Evolutionary conservation across 2,329 filamentous ascomycete species (phyloP), one percentile per base, ranked within the genome.

Genomic region (Penicillium occitanis): DNA sequence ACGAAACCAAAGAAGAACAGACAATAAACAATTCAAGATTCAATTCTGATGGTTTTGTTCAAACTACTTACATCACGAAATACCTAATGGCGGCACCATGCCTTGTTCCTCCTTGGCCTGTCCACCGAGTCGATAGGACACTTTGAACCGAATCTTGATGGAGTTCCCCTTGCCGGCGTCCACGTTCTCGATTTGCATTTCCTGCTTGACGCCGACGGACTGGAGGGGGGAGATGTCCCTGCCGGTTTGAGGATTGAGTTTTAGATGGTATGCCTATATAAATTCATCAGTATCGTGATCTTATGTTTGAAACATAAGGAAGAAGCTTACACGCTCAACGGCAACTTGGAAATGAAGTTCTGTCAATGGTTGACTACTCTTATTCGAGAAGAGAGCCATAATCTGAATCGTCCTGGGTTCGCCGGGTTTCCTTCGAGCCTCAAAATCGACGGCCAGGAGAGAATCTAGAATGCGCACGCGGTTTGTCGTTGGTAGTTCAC

Each of bases 271-370:
- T 68, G 90, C 90, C 92, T 96, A 71, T 22, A 22, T 14, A 5
- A 17, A 57, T 6, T 40, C 4, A 1, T 57, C 14, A 57, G 30
- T 25, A 57, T 37, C n/a, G 2, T 57, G 22, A 5, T 14, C 11
- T 22, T 8, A 5, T 33, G 1, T n/a, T 25, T 25, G 5, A 8
- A 2, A 8, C 5, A 1, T 42, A 59, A 30, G 50, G 40, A 55
- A 37, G 60, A 17, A 35, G 69, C 78, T 70, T 81, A 96, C 93
- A 87, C 94, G 98, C 67, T 94, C 95, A 35, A 97, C 94, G 2
- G 95, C 95, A 46, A 96, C 85, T 77, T 97, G 92, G 74, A 97
- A 96, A 66, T 94, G 93, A 35, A 99, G 82, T 69, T 96, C 91
- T 2, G 86, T 85, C 25, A 99, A 85, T 0, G 87, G 85, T 72